These are phyloP conservation scores for Astragalus membranaceus DNA, from an alignment of 306 rosid species.

Conservation along the genomic window DNA sequence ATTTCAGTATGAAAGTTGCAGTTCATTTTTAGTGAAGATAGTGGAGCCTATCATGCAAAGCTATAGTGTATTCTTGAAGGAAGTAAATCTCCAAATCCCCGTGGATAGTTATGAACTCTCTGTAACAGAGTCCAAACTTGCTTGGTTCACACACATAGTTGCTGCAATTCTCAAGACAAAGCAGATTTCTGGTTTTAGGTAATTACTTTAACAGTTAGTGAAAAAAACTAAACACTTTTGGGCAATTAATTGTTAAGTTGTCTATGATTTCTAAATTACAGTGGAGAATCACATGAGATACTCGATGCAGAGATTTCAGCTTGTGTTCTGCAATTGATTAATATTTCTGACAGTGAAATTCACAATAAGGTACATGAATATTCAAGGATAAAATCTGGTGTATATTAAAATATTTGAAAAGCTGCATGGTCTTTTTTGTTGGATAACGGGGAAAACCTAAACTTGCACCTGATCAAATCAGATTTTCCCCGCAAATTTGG, in stretches of 20 bases:
- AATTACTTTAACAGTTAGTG: not conserved
- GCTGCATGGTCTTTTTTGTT: not conserved
- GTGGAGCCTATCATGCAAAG: constrained; percentile 33
- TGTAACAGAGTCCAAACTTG: constrained; percentile 37
- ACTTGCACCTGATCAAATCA: too few species aligned
- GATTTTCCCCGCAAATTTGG: too few species aligned
- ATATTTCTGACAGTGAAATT: constrained; percentile 38
- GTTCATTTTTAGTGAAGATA: constrained; percentile 39
- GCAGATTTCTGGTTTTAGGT: constrained; percentile 37
- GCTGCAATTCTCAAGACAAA: constrained; percentile 41
- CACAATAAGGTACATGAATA: constrained; percentile 31
- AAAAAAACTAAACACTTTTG: not conserved
- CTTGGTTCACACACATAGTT: constrained; percentile 44
- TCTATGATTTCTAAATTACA: constrained; percentile 17
- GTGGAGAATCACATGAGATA: constrained; percentile 39
- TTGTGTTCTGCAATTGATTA: constrained; percentile 34
- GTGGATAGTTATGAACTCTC: constrained; percentile 20
- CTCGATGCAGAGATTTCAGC: constrained; percentile 47
- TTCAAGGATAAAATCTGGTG: not conserved
- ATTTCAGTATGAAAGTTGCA: constrained; percentile 47
- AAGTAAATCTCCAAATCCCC: constrained; percentile 25
- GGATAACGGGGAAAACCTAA: not conserved
- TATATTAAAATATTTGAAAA: not conserved
- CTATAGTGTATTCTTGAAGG: constrained; percentile 32
- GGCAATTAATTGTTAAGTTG: not conserved